These are phyloP conservation scores for Podaxis mareebaensis DNA, from an alignment of 768 basidiomycete genomes.

Conservation along the genomic window DNA sequence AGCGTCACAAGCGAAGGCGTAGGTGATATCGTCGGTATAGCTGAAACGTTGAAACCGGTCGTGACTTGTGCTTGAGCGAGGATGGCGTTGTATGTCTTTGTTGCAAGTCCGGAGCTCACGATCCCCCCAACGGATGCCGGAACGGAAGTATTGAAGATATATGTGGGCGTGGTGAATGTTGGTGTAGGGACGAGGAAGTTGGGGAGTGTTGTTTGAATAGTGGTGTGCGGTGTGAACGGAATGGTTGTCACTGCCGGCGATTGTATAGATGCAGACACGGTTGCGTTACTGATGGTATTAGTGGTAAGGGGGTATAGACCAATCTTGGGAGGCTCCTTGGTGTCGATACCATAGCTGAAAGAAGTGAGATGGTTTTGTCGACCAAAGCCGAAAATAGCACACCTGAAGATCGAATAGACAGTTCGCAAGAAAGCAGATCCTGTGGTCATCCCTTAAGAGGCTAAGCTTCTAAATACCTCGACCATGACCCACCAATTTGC, in stretches of 20 bases:
- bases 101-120: conserved; percentile 62
- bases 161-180: conserved; percentile 59
- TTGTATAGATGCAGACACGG: conserved; percentile 21
- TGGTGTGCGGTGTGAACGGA: conserved; percentile 41
- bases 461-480: neutral
- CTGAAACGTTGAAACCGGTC: conserved; percentile 44
- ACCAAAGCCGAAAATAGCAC: conserved; percentile 12
- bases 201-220: conserved; percentile 67
- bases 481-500: conserved; percentile 64
- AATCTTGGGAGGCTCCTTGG: conserved; percentile 73
- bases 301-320: conserved; percentile 68
- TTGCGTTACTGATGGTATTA: conserved; percentile 26
- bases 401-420: conserved; percentile 82
- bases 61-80: conserved; percentile 34
- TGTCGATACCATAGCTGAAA: conserved; percentile 72
- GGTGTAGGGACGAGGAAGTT: conserved; percentile 72
- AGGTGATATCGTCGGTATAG: conserved; percentile 57
- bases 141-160: conserved; percentile 70
- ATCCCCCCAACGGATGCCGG: conserved; percentile 54
- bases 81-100: conserved; percentile 68
- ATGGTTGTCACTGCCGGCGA: neutral
- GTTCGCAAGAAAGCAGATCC: conserved; percentile 70
- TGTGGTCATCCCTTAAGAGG: conserved; percentile 22
- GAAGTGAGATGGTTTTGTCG: conserved; percentile 8
- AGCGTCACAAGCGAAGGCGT: conserved; percentile 54